Base-by-base conservation (phyloP, 352 stramenopile species). In the Phytophthora sansomeana region DNA sequence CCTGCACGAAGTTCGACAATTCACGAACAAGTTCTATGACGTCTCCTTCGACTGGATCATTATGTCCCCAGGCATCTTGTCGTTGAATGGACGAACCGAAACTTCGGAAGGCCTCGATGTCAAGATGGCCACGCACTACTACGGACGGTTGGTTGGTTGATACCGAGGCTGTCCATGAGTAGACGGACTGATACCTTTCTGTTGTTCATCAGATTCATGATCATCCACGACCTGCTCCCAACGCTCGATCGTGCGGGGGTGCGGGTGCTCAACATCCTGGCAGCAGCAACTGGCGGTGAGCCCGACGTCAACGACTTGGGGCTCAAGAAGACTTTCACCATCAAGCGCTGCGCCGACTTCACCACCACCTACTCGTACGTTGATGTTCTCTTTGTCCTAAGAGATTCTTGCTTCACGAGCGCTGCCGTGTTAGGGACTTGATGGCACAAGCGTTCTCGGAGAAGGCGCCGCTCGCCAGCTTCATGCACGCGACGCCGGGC, bases 121-220 rank as follows among this genome's bases (percentile, higher is more conserved):
- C 4, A 64, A 64, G 53, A 69, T 63, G 52, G 35, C 60, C 10
- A 72, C 42, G 1, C 63, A 70, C 38, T 70, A 57, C 41, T 70
- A 70, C 24, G 63, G 56, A 28, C 19, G 55, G 55, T 62, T 33
- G 55, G 55, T 62, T 33, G n/a, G 6, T 16, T 6, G 35, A 41
- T 13, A n/a, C 0, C 9, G 41, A 29, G 41, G 41, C 19, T 47
- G 19, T 29, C 19, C 19, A 19, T 28, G 41, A 47, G 19, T 17
- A 47, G 41, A 47, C 41, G 26, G 28, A 47, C 19, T 26, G 19
- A 9, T 28, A 24, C 21, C 21, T 24, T 24, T 24, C 21, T 47
- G 28, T 47, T 47, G 41, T 47, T 47, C 41, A 19, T 58, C 21
- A 67, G 58, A 6, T 67, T 67, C 29, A 61, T 67, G 58, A 41